Evolutionary conservation across 495 filamentous ascomycete genomes (phyloP), one percentile per base, ranked within the genome.

Genomic region (Talaromyces adpressus): DNA sequence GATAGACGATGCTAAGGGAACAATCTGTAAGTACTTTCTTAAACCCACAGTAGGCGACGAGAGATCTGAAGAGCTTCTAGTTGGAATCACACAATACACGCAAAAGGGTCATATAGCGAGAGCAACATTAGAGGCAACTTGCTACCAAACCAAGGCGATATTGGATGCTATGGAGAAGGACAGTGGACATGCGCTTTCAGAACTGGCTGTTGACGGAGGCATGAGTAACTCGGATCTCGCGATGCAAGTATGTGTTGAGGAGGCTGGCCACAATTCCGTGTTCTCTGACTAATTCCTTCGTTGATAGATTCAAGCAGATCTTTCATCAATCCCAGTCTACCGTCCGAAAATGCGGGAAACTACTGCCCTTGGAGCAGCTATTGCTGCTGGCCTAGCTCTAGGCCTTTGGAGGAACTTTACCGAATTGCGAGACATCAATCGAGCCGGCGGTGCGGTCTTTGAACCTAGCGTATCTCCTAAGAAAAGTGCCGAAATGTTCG

Each of bases 1-100:
- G 93, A 94, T 97, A 66, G 93, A 97, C 69, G 91, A 97, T 77
- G 93, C 92, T 6, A 91, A 92, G 73, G 93, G 93, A 22, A 97
- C 92, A 1, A 85, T 94, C 9, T 93, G 87, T 90, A 77, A 81
- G 84, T 75, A 27, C 23, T 41, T 41, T 14, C 39, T 53, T 9
- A 64, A 30, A 39, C 52, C 16, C 27, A 56, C 16, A 32, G 61
- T 20, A 41, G 36, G 1, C 45, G 49, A 25, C 18, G n/a, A n/a
- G 56, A 18, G 49, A 20, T 18, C 51, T 64, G 14, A 67, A 47
- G 62, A 58, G 64, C 20, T 2, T 51, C 12, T 53, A 82, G 89
- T 97, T 67, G 93, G 93, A 11, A 90, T 98, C 63, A 97, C 93
- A 2, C 91, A 95, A 74, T 89, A 93, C 75, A 98, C 94, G 0